phyloP scores from a whole-genome alignment of 139 green algal genomes.

The Coccomyxa sp. region DNA sequence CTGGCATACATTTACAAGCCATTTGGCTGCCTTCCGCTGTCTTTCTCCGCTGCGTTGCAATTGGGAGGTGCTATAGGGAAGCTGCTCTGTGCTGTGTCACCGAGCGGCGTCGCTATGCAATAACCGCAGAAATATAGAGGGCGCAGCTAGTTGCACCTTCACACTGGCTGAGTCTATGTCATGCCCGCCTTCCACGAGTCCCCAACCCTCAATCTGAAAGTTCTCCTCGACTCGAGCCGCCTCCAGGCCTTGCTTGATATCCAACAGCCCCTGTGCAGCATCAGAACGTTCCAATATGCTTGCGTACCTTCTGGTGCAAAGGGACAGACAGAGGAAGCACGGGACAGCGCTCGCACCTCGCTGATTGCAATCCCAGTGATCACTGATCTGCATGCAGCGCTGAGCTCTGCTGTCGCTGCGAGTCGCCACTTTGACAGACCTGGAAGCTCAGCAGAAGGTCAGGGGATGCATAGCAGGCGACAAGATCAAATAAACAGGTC shows the following conservation, averaged over 20 bases:
- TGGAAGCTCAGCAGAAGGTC: constrained; percentile 27
- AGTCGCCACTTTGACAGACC: constrained; percentile 74
- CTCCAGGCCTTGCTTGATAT: constrained; percentile 46
- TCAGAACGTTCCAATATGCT: not conserved
- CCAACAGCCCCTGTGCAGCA: constrained; percentile 44
- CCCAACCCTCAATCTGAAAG: constrained; percentile 82
- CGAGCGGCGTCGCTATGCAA: too few relatives aligned
- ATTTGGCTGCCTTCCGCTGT: too few relatives aligned
- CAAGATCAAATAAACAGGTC: not conserved
- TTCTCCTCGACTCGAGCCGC: constrained; percentile 78
- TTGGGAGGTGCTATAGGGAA: too few relatives aligned
- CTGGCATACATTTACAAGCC: too few relatives aligned
- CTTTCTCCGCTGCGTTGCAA: too few relatives aligned
- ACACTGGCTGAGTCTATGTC: constrained; percentile 87
- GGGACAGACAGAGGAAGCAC: not conserved
- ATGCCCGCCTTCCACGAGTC: constrained; percentile 94
- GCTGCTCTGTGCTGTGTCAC: too few relatives aligned
- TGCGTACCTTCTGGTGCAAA: not conserved
- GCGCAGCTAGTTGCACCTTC: not conserved
- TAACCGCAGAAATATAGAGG: not conserved
- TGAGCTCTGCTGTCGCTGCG: constrained; percentile 67
- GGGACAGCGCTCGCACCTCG: constrained; percentile 1
- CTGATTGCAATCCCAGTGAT: constrained; percentile 69
- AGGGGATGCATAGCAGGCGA: constrained; percentile 12
- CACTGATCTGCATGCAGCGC: constrained; percentile 73